These are phyloP conservation scores for Polytrichum commune DNA, from an alignment of 225 moss, liverwort and hornwort genomes.

Conservation along the genomic window DNA sequence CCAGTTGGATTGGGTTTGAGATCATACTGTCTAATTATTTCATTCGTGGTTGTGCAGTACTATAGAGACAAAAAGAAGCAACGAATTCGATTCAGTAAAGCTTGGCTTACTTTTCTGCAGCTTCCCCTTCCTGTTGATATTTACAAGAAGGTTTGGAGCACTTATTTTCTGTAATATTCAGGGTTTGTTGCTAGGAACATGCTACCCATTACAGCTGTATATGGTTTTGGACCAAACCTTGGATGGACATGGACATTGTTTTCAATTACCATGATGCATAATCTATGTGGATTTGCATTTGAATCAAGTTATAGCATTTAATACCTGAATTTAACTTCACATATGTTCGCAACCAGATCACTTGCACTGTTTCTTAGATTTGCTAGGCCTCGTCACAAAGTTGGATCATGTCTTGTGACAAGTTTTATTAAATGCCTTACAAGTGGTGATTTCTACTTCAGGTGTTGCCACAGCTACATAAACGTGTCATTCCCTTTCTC, in stretches of 20 bases:
- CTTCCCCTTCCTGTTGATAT: conserved; percentile 80
- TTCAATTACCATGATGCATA: no score
- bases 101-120: conserved; percentile 85
- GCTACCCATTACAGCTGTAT: no score
- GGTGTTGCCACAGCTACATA: conserved; percentile 84
- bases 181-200: no score
- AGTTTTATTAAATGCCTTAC: no score
- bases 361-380: no score
- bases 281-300: no score
- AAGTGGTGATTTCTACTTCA: conserved; percentile 18
- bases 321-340: no score
- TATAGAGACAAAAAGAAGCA: conserved; percentile 53
- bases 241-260: background rate
- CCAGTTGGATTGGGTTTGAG: background rate
- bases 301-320: no score
- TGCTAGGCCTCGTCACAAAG: no score
- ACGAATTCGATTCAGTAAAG: conserved; percentile 54
- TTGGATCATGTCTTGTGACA: no score
- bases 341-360: no score
- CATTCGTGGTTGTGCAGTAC: conserved; percentile 17
- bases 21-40: background rate
- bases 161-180: background rate
- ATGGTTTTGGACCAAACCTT: background rate
- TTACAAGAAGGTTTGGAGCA: conserved; percentile 70
- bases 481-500: conserved; percentile 72